Evolutionary conservation across 805 yeast genomes (phyloP), one percentile per base, ranked within the genome.

Genomic region (Ogataea methanolica): DNA sequence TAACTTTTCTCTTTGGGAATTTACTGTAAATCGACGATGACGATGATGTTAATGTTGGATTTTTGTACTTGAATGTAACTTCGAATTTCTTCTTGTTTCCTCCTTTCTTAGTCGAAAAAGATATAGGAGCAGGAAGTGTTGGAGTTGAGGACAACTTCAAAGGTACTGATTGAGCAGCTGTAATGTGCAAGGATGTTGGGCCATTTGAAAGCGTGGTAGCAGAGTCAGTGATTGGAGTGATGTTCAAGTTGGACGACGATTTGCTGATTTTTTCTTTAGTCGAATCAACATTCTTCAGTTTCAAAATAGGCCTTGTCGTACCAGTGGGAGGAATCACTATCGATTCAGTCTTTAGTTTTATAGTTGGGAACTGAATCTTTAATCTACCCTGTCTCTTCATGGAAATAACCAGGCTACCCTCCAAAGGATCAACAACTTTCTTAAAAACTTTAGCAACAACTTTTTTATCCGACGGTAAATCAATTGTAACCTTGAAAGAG

Each of bases 381-480:
- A 79, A 72, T 47, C 81, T 60, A 2, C 82, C 82, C 56, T 82
- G 84, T 49, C 88, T 69, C 53, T 75, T 83, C 17, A 89, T 67
- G 6, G 56, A 41, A 26, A 62, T 46, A 23, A 76, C 70, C n/a
- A 88, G 68, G 36, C 70, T 70, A 4, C 83, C 83, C 4, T 42
- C 36, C 2, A 44, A 44, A 3, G 53, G 47, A 3, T 58, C 56
- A 11, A 52, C 19, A 2, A 48, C 44, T 33, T 54, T 56, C 26
- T 49, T 52, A 5, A 73, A 52, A 44, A 77, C 56, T 53, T 74
- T 76, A 0, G 89, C 88, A 7, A 78, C 79, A 22, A 94, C 69
- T 53, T 79, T 80, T 60, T 79, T 83, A 44, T 80, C 81, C 54
- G 82, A 75, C 3, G 97, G 97, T 14, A 82, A 67, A 6, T 80